Evolutionary conservation across 352 stramenopile species (phyloP), one percentile per base, ranked within the genome.

Genomic region (Phytophthora foliorum): DNA sequence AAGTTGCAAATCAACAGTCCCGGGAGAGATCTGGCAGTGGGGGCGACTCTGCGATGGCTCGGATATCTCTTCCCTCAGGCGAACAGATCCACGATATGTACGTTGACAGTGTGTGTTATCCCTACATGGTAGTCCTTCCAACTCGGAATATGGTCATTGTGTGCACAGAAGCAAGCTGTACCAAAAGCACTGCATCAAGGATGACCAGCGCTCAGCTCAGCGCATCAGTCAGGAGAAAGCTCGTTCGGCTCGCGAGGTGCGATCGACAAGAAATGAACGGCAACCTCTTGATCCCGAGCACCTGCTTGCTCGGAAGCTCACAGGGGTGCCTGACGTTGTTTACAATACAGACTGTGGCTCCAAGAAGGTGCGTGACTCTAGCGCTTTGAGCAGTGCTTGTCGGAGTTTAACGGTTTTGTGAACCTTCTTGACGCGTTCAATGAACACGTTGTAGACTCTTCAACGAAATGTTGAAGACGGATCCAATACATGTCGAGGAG

Each of bases 51-150:
- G 42, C 25, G 25, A 56, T 78, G 16, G 57, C 72, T 19, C 82
- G 76, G 52, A 88, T 90, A 50, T 86, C 74, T 19, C 51, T 90
- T 17, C 84, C 81, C 8, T 90, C 87, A 36, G 84, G 81, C 46
- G 81, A 92, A 27, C 80, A 89, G 63, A 90, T 92, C 63, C 80
- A 90, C 70, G 81, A 92, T 46, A 92, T 92, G 80, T 90, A 68
- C 61, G 74, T 63, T 4, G 7, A 5, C 14, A 67, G 6, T 21
- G 19, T 25, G 39, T 31, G 14, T 24, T 51, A 21, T 41, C 22
- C 13, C 19, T 48, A 45, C 21, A 19, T 48, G 21, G 4, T 36
- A 13, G 19, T 24, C 19, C 10, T 44, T 13, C 24, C 22, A 29
- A 11, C 13, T 50, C 11, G 25, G 3, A 41, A 5, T 3, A 16